Conservation (phyloP, 306 rosid species). For the Prunus dulcis region DNA sequence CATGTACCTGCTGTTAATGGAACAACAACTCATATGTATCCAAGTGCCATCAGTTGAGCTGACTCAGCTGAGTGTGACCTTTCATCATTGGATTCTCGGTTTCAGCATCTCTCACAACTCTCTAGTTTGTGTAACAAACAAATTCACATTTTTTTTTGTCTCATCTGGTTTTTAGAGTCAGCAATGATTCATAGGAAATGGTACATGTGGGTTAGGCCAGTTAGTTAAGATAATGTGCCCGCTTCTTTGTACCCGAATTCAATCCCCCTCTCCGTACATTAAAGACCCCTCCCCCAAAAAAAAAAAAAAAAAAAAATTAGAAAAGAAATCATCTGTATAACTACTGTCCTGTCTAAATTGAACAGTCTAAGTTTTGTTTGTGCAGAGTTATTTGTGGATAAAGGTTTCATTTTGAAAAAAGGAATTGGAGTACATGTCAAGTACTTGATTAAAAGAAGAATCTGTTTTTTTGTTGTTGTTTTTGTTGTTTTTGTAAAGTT, state of each 20-base stretch:
- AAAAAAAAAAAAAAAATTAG: background rate
- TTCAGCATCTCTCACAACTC: background rate
- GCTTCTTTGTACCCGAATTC: accelerated
- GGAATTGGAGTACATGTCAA: constrained; percentile 6
- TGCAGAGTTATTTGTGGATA: background rate
- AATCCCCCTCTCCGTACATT: no score
- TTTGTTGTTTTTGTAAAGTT: background rate
- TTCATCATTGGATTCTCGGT: background rate
- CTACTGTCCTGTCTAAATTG: no score
- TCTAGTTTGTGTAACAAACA: background rate
- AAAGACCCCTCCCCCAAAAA: no score
- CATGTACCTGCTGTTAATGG: constrained; percentile 10
- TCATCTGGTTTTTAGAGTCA: background rate
- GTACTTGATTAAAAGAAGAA: background rate
- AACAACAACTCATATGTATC: constrained; percentile 17
- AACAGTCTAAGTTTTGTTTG: no score
- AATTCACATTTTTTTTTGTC: constrained; percentile 1
- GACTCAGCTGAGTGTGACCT: constrained; percentile 1
- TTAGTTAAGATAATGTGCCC: no score
- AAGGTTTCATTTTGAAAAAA: background rate
- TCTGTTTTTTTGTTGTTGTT: background rate
- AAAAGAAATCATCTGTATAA: background rate
- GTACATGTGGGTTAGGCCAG: accelerated
- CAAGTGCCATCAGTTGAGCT: constrained; percentile 9
- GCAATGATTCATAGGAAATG: constrained; percentile 9